These are phyloP conservation scores for Talaromyces sp. DNA, from an alignment of 2,329 filamentous ascomycete species.

Conservation along the genomic window DNA sequence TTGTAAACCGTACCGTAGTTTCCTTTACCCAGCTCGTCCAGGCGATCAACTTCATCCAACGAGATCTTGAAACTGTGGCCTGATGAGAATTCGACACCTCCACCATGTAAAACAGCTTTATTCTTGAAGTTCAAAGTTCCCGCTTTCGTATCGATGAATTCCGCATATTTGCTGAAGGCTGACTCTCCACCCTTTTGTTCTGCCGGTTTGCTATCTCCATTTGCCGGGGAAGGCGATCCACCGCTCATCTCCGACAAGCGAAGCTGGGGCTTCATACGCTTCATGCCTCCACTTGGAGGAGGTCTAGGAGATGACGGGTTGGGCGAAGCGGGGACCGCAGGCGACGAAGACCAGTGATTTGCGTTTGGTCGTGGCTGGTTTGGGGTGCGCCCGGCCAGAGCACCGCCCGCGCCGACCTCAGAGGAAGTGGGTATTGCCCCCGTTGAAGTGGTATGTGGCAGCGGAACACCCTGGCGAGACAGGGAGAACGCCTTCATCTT, in stretches of 20 bases:
- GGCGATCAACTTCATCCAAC: constrained; percentile 88
- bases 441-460: constrained; percentile 38
- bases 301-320: constrained; percentile 44
- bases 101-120: constrained; percentile 84
- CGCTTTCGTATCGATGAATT: constrained; percentile 88
- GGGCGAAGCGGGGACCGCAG: constrained; percentile 47
- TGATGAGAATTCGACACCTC: constrained; percentile 88
- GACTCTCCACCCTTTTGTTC: constrained; percentile 37
- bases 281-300: constrained; percentile 48
- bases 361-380: constrained; percentile 31
- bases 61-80: constrained; percentile 92
- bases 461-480: constrained; percentile 62
- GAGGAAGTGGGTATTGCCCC: constrained; percentile 32
- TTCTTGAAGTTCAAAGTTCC: constrained; percentile 91
- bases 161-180: constrained; percentile 68
- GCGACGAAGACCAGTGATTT: constrained; percentile 38
- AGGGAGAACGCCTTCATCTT: constrained; percentile 72
- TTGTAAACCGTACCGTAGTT: constrained; percentile 99
- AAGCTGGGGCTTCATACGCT: constrained; percentile 51
- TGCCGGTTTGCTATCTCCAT: constrained; percentile 21
- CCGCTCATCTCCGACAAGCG: constrained; percentile 53
- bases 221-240: constrained; percentile 46
- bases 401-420: constrained; percentile 28
- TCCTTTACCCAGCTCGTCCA: constrained; percentile 93
- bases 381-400: constrained; percentile 34